Evolutionary conservation across 169 alveolate genomes (phyloP).

Genomic region (Eimeria necatrix): DNA sequence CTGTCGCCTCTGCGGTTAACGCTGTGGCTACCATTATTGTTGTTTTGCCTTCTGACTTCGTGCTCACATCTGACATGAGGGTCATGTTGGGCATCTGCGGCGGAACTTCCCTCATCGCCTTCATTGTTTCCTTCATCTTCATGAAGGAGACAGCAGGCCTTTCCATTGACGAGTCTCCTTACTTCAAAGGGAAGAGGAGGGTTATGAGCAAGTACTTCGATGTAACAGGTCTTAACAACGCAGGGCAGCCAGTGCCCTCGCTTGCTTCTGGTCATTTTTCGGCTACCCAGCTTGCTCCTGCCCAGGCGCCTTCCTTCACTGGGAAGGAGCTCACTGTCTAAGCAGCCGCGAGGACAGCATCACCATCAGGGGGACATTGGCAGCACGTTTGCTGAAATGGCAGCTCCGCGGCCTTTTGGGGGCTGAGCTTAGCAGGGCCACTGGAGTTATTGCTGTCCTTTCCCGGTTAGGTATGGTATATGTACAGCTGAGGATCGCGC

Average conservation of each 20-base stretch:
- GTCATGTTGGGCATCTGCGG: slow-evolving; percentile 86
- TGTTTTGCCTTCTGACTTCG: slow-evolving; percentile 88
- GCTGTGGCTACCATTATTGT: slow-evolving; percentile 88
- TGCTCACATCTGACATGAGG: slow-evolving; percentile 80
- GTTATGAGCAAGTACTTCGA: slow-evolving; percentile 71
- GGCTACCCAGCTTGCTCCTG: slow-evolving; percentile 1
- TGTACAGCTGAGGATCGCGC: too few species aligned
- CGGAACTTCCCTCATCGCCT: slow-evolving; percentile 84
- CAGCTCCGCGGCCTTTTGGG: too few species aligned
- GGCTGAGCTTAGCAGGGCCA: too few species aligned
- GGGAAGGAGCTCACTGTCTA: slow-evolving; percentile 3
- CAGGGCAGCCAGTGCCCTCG: slow-evolving; percentile 54
- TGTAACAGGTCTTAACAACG: slow-evolving; percentile 49
- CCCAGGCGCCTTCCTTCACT: neutral
- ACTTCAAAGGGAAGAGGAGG: slow-evolving; percentile 76
- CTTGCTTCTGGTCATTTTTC: slow-evolving; percentile 59
- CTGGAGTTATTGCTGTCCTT: too few species aligned
- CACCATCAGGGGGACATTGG: too few species aligned
- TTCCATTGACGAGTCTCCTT: slow-evolving; percentile 83
- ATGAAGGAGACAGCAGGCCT: slow-evolving; percentile 91
- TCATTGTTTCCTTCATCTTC: slow-evolving; percentile 85
- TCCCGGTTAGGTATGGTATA: too few species aligned
- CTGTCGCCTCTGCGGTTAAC: slow-evolving; percentile 89
- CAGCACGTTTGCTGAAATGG: too few species aligned
- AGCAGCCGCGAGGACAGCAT: neutral